These are phyloP conservation scores for Termitomyces bulborhizus DNA, from an alignment of 768 basidiomycete genomes.

Conservation along the genomic window DNA sequence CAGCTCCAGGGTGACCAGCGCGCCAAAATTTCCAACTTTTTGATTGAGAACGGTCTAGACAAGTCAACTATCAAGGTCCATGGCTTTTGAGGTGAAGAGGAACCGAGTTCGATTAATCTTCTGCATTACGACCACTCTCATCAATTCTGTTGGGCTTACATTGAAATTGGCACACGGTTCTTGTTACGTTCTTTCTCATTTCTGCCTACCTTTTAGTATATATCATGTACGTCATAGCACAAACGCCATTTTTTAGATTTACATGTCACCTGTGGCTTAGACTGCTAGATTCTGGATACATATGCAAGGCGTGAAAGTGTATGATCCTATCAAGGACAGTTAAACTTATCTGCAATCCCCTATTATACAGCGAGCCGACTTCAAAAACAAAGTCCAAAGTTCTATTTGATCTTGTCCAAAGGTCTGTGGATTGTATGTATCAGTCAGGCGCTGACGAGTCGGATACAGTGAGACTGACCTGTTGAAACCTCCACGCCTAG, in stretches of 20 bases:
- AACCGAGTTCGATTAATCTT: conserved; percentile 6
- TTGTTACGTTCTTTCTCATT: conserved; percentile 11
- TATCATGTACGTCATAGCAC: conserved; percentile 23
- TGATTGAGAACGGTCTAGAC: conserved; percentile 75
- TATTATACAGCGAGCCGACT: background rate
- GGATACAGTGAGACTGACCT: conserved; percentile 34
- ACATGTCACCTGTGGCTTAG: background rate
- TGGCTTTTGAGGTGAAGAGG: conserved; percentile 57
- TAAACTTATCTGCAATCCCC: conserved; percentile 13
- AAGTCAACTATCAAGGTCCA: conserved; percentile 80
- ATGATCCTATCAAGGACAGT: conserved; percentile 5
- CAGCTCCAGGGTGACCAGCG: conserved; percentile 99
- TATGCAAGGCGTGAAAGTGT: conserved; percentile 11
- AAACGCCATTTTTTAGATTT: conserved; percentile 6
- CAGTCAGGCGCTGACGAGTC: conserved; percentile 6
- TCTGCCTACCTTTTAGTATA: conserved; percentile 17
- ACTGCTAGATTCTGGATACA: conserved; percentile 8
- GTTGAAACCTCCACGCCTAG: conserved; percentile 81
- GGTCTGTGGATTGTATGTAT: conserved; percentile 52
- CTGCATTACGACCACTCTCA: background rate
- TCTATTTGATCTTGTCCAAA: conserved; percentile 88
- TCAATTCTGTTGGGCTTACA: background rate
- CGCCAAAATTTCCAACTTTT: conserved; percentile 82
- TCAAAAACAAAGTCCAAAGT: background rate
- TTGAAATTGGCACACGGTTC: background rate